A percentile compares a stretch with the other conserved stretches of the same genome.
Conservation (phyloP, 352 stramenopile genomes). For the Pythium scleroteichum region DNA sequence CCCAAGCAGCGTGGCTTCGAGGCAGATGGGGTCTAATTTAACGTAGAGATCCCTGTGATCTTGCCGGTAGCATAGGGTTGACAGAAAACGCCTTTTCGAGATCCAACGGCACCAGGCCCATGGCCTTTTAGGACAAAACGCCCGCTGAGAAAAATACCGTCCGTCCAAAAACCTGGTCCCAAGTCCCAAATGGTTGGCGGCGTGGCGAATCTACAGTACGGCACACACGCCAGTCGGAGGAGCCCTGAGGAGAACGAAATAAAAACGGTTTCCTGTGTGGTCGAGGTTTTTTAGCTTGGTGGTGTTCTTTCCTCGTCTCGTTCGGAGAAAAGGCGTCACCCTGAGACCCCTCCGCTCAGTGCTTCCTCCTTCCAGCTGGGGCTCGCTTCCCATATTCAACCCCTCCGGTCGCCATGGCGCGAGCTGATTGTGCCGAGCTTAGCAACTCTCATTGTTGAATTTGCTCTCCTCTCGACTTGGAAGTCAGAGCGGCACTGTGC, state of each 20-base stretch:
- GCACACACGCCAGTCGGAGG: slow-evolving; percentile 12
- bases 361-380: not conserved
- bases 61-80: not conserved
- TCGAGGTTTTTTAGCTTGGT: slow-evolving; percentile 11
- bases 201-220: slow-evolving; percentile 18
- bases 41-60: no score
- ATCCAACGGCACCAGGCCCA: slow-evolving; percentile 1
- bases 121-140: slow-evolving; percentile 1
- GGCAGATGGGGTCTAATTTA: no score
- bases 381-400: slow-evolving; percentile 27
- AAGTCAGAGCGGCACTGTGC: slow-evolving; percentile 13
- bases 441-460: slow-evolving; percentile 32
- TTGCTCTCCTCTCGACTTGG: slow-evolving; percentile 10
- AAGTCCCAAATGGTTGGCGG: not conserved
- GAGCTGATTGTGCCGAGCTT: not conserved
- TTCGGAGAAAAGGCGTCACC: slow-evolving; percentile 16
- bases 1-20: no score
- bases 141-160: slow-evolving; percentile 7
- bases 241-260: slow-evolving; percentile 16
- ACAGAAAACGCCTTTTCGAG: slow-evolving; percentile 11
- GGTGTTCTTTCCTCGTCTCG: not conserved
- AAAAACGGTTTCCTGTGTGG: slow-evolving; percentile 10
- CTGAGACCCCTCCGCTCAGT: slow-evolving; percentile 8
- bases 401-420: not conserved
- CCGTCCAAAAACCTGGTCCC: slow-evolving; percentile 1